phyloP scores from a whole-genome alignment of 1,139 yeast species.

The Pichia kudriavzevii region DNA sequence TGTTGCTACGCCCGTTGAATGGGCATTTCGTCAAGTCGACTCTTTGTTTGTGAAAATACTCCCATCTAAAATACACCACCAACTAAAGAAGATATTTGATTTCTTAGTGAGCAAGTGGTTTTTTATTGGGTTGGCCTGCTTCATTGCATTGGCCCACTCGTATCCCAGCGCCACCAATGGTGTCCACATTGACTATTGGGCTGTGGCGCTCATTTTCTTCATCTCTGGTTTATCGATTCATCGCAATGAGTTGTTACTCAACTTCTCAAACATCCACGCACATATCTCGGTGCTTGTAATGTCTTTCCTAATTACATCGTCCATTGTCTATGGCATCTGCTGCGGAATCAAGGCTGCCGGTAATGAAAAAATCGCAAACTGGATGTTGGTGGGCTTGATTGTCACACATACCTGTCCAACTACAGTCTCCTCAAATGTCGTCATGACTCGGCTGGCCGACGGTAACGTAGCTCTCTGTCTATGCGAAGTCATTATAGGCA shows the following conservation, averaged over 20 bases:
- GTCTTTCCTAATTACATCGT: conserved; percentile 67
- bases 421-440: conserved; percentile 81
- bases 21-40: conserved; percentile 2
- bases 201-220: conserved; percentile 77
- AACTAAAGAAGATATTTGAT: conserved; percentile 5
- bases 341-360: conserved; percentile 57
- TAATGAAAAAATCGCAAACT: conserved; percentile 52
- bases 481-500: conserved; percentile 81
- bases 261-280: conserved; percentile 72
- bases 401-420: conserved; percentile 87
- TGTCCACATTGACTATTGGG: conserved; percentile 60
- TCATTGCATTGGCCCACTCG: conserved; percentile 66
- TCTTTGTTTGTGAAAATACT: not conserved
- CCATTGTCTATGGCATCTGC: conserved; percentile 69
- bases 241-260: conserved; percentile 49
- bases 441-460: conserved; percentile 62
- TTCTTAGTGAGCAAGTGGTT: conserved; percentile 45
- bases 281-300: conserved; percentile 62
- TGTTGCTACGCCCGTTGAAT: conserved; percentile 7
- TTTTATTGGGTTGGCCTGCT: conserved; percentile 59
- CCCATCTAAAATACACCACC: conserved; percentile 4
- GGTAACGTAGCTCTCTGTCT: conserved; percentile 75
- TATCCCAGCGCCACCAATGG: conserved; percentile 40
- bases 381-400: conserved; percentile 74
- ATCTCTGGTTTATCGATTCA: conserved; percentile 75